Conservation (phyloP, 2,329 filamentous ascomycete species). For the Phyllosticta citriasiana region DNA sequence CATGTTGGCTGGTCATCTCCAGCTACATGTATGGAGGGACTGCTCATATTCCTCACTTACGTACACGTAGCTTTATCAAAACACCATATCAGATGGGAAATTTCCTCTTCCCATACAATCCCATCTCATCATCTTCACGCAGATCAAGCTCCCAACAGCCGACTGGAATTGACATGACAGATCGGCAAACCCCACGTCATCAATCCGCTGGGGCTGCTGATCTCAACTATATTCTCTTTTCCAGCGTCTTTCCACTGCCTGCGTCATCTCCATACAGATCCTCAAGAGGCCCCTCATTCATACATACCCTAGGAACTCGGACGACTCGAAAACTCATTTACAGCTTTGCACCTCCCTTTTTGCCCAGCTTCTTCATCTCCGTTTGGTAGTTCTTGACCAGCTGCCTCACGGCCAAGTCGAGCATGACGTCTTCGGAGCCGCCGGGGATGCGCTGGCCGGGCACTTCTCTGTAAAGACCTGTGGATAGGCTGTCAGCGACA, state of each 20-base stretch:
- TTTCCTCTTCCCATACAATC: too few relatives aligned
- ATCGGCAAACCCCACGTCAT: too few relatives aligned
- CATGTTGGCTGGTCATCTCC: too few relatives aligned
- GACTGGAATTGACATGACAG: too few relatives aligned
- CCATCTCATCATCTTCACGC: too few relatives aligned
- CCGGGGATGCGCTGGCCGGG: slow-evolving; percentile 54
- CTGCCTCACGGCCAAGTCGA: slow-evolving; percentile 60
- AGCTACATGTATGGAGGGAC: too few relatives aligned
- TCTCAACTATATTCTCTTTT: too few relatives aligned
- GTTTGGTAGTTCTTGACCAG: slow-evolving; percentile 58
- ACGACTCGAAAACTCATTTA: slow-evolving; percentile 14
- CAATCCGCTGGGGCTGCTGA: too few relatives aligned
- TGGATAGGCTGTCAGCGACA: background rate
- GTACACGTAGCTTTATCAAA: too few relatives aligned
- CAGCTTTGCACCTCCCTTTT: slow-evolving; percentile 33
- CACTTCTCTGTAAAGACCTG: slow-evolving; percentile 55
- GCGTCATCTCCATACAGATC: background rate
- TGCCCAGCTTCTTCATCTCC: slow-evolving; percentile 43
- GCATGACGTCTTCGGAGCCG: slow-evolving; percentile 62
- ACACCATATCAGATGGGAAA: too few relatives aligned
- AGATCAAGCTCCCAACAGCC: too few relatives aligned
- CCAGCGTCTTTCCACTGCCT: background rate
- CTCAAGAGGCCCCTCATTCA: background rate
- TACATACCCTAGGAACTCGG: background rate
- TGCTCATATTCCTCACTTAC: too few relatives aligned